Percentiles rank a stretch among this genome's conserved stretches.
These are phyloP conservation scores for Hymenoscyphus repandus DNA, from an alignment of 2,329 filamentous ascomycete genomes.

Conservation along the genomic window DNA sequence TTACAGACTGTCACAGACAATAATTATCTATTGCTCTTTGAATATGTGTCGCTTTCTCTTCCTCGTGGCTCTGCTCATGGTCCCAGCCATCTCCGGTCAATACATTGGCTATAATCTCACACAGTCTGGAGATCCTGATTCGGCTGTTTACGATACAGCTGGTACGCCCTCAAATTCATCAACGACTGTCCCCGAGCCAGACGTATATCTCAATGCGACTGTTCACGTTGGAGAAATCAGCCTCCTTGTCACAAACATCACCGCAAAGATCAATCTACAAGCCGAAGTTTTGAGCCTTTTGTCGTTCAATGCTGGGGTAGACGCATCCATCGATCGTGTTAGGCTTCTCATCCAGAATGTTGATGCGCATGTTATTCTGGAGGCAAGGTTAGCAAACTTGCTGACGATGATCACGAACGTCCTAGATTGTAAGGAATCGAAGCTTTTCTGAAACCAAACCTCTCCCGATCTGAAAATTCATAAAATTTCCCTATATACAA, in stretches of 20 bases:
- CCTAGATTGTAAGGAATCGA: conserved; percentile 35
- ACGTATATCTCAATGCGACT: conserved; percentile 56
- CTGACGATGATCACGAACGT: conserved; percentile 55
- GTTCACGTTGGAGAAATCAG: conserved; percentile 53
- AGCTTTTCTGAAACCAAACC: no score
- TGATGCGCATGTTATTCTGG: conserved; percentile 51
- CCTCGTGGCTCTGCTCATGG: conserved; percentile 7
- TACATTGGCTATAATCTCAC: conserved; percentile 53
- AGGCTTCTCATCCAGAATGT: conserved; percentile 52
- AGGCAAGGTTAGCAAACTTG: conserved; percentile 55
- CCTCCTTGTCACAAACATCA: conserved; percentile 54
- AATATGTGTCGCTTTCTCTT: not conserved
- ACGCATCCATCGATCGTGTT: conserved; percentile 52
- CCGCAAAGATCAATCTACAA: conserved; percentile 55
- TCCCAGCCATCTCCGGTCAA: conserved; percentile 8
- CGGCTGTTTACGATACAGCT: conserved; percentile 48
- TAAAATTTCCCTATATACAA: no score
- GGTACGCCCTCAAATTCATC: conserved; percentile 41
- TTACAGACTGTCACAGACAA: not conserved
- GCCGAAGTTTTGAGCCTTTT: conserved; percentile 54
- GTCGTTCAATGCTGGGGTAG: conserved; percentile 56
- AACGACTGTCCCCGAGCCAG: conserved; percentile 42
- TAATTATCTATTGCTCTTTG: no score
- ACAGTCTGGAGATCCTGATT: conserved; percentile 44
- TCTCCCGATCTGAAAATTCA: no score